These are phyloP conservation scores for Pythium oligandrum DNA, from an alignment of 352 stramenopile species.

Conservation along the genomic window DNA sequence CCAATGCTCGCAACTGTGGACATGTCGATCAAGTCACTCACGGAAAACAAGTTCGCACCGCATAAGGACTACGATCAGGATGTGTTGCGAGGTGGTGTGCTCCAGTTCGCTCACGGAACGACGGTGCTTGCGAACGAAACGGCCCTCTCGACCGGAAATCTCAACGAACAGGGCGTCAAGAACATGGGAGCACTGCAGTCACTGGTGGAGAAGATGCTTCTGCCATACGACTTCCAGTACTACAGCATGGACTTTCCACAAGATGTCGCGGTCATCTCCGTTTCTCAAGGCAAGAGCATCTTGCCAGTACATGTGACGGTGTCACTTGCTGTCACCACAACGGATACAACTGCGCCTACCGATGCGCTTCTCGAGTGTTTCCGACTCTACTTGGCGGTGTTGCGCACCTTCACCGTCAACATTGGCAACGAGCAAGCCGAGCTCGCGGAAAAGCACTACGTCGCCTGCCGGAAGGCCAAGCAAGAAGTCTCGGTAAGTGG, in stretches of 20 bases:
- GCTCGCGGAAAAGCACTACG: constrained; percentile 75
- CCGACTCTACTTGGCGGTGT: constrained; percentile 54
- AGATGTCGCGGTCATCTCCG: constrained; percentile 55
- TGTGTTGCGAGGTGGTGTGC: constrained; percentile 33
- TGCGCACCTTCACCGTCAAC: constrained; percentile 44
- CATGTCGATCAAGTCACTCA: constrained; percentile 58
- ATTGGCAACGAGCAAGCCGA: constrained; percentile 76
- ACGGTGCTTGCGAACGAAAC: constrained; percentile 69
- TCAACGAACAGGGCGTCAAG: constrained; percentile 69
- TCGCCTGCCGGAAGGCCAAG: constrained; percentile 59
- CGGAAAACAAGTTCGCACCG: constrained; percentile 54
- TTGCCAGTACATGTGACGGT: constrained; percentile 56
- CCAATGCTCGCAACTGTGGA: constrained; percentile 47
- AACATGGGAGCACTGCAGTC: constrained; percentile 70
- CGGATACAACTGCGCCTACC: background rate
- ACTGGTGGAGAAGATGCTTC: constrained; percentile 67
- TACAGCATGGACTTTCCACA: constrained; percentile 84
- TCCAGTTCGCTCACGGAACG: constrained; percentile 69
- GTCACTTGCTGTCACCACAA: constrained; percentile 8
- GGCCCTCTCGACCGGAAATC: constrained; percentile 46
- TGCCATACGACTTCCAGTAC: constrained; percentile 82
- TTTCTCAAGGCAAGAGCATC: constrained; percentile 75
- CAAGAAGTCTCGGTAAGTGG: constrained; percentile 63
- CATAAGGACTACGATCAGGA: constrained; percentile 79
- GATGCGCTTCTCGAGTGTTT: constrained; percentile 57